Conservation (phyloP, 106 monocot genomes). For the Dactylorhiza incarnata region DNA sequence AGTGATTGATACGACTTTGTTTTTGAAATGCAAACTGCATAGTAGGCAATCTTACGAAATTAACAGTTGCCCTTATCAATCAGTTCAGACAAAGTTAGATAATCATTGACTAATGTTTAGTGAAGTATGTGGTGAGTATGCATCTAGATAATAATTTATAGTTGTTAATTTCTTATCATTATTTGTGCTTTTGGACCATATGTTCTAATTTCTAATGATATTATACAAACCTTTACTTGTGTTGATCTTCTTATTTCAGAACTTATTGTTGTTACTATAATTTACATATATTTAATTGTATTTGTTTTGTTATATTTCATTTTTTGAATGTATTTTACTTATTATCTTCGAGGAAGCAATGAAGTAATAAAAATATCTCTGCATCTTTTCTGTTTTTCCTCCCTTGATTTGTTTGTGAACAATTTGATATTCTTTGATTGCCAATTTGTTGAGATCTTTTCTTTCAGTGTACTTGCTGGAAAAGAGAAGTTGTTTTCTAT, state of each 20-base stretch:
- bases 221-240: background rate
- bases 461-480: too few species aligned
- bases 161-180: slow-evolving; percentile 1
- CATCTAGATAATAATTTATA: background rate
- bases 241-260: background rate
- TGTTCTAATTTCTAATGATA: background rate
- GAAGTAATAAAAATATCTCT: too few species aligned
- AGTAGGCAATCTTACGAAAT: background rate
- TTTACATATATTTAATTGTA: background rate
- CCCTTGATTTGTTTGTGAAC: too few species aligned
- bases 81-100: background rate
- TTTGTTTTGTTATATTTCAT: background rate
- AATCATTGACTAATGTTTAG: background rate
- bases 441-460: too few species aligned
- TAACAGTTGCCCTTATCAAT: background rate
- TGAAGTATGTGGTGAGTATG: background rate
- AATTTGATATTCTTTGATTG: too few species aligned
- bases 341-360: too few species aligned
- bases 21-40: background rate
- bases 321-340: too few species aligned
- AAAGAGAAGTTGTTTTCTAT: too few species aligned
- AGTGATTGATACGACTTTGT: background rate
- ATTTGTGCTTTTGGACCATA: background rate
- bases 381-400: too few species aligned
- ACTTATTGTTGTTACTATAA: background rate